Conservation (phyloP, 1,284 basidiomycete species). For the Baeospora myosura region DNA sequence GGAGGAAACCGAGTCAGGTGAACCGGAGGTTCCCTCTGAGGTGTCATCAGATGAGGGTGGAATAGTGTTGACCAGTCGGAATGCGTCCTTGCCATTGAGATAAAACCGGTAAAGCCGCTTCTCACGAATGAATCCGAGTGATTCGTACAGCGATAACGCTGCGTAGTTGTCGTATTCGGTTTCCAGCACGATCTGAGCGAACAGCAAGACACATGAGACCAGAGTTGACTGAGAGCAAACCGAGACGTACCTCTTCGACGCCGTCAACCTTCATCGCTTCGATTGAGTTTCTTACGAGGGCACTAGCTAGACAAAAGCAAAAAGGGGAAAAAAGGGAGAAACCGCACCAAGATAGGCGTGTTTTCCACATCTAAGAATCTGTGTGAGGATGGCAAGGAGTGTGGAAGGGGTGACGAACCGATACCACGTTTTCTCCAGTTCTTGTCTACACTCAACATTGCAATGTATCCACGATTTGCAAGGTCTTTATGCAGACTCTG, state of each 20-base stretch:
- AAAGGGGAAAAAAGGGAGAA: constrained; percentile 20
- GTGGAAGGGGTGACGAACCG: constrained; percentile 48
- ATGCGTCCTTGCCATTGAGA: constrained; percentile 87
- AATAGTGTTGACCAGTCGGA: constrained; percentile 63
- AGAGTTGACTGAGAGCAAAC: neutral
- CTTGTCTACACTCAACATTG: constrained; percentile 89
- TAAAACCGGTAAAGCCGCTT: constrained; percentile 95
- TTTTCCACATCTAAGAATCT: constrained; percentile 37
- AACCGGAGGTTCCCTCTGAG: neutral
- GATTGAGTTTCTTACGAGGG: constrained; percentile 73
- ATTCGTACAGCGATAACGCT: constrained; percentile 84
- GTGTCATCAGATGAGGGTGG: constrained; percentile 23
- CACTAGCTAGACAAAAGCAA: constrained; percentile 50
- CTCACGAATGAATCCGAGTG: constrained; percentile 91
- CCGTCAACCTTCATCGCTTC: constrained; percentile 73
- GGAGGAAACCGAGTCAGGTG: neutral
- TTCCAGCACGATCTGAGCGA: constrained; percentile 87
- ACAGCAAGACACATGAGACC: constrained; percentile 3
- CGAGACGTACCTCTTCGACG: constrained; percentile 69
- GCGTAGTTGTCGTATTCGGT: constrained; percentile 92
- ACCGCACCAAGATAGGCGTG: constrained; percentile 35
- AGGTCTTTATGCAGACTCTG: constrained; percentile 78
- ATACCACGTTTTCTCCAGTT: constrained; percentile 83
- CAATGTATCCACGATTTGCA: constrained; percentile 89
- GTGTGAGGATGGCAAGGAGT: constrained; percentile 31